Conservation (phyloP, 164 flowering plant genomes). For the Kalanchoe fedtschenkoi region DNA sequence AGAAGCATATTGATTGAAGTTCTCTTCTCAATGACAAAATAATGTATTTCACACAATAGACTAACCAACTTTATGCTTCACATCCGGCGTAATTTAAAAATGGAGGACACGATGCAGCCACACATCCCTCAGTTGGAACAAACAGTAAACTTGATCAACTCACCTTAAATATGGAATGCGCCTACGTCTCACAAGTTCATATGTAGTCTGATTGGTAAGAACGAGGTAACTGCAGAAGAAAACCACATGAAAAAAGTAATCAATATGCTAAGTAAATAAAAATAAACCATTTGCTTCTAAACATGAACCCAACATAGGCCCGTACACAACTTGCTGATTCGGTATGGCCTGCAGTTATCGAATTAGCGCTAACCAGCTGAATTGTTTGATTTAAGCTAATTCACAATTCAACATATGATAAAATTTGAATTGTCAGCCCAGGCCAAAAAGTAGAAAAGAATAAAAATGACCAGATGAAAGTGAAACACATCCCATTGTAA, state of each 20-base stretch:
- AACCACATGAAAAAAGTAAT: background rate
- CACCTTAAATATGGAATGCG: slow-evolving; percentile 77
- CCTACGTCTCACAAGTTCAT: slow-evolving; percentile 78
- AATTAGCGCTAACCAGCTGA: too few species aligned
- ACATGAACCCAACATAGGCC: background rate
- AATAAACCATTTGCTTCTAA: background rate
- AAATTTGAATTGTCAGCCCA: too few species aligned
- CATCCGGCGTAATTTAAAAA: background rate
- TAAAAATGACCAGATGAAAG: too few species aligned
- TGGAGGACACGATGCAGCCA: background rate
- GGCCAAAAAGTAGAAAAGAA: too few species aligned
- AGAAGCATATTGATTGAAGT: background rate
- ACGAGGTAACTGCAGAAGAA: slow-evolving; percentile 60
- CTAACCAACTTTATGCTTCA: background rate
- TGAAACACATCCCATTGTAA: too few species aligned
- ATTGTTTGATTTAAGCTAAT: too few species aligned
- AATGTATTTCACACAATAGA: too few species aligned
- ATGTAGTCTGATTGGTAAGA: slow-evolving; percentile 88
- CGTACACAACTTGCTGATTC: too few species aligned
- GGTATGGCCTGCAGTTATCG: too few species aligned
- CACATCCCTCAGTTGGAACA: background rate
- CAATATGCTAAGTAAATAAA: background rate
- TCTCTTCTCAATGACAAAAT: too few species aligned
- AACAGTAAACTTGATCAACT: slow-evolving; percentile 2
- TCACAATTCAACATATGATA: too few species aligned